Percentiles rank a stretch among this genome's conserved stretches.
These are phyloP conservation scores for Hyaloscypha hepaticicola DNA, from an alignment of 495 filamentous ascomycete species.

Conservation along the genomic window DNA sequence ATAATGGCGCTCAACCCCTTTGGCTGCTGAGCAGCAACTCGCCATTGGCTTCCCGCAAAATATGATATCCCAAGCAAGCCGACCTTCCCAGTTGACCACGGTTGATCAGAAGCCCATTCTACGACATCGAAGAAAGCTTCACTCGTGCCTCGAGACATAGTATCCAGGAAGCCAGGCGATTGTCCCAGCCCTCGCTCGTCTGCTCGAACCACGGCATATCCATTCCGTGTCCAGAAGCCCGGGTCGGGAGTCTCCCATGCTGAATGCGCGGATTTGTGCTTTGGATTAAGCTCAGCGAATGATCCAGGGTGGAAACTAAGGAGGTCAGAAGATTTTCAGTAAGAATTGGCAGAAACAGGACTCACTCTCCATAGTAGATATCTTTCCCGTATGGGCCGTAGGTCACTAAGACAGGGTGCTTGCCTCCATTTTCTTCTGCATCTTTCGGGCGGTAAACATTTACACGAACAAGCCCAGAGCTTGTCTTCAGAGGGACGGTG, in stretches of 20 bases:
- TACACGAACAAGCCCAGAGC: neutral
- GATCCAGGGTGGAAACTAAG: conserved; percentile 40
- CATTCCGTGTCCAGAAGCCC: conserved; percentile 38
- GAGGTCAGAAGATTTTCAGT: neutral
- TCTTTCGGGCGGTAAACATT: conserved; percentile 29
- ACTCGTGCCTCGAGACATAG: conserved; percentile 41
- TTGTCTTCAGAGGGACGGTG: conserved; percentile 15
- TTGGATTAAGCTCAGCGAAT: conserved; percentile 48
- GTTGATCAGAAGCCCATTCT: conserved; percentile 40
- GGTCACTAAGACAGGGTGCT: conserved; percentile 51
- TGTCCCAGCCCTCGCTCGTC: conserved; percentile 44
- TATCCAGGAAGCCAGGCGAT: conserved; percentile 39
- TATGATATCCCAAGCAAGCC: conserved; percentile 46
- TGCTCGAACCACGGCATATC: conserved; percentile 45
- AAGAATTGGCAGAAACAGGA: conserved; percentile 5
- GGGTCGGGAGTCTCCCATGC: conserved; percentile 49
- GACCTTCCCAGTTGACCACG: conserved; percentile 47
- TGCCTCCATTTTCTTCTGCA: conserved; percentile 12
- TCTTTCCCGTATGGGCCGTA: conserved; percentile 69
- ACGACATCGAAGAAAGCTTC: conserved; percentile 48
- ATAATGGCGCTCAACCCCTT: conserved; percentile 44
- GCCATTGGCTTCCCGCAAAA: conserved; percentile 42
- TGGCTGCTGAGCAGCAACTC: conserved; percentile 41
- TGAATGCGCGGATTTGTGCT: conserved; percentile 34
- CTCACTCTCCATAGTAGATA: conserved; percentile 46